phyloP scores from a whole-genome alignment of 306 rosid genomes.

The Hylodesmum podocarpum region DNA sequence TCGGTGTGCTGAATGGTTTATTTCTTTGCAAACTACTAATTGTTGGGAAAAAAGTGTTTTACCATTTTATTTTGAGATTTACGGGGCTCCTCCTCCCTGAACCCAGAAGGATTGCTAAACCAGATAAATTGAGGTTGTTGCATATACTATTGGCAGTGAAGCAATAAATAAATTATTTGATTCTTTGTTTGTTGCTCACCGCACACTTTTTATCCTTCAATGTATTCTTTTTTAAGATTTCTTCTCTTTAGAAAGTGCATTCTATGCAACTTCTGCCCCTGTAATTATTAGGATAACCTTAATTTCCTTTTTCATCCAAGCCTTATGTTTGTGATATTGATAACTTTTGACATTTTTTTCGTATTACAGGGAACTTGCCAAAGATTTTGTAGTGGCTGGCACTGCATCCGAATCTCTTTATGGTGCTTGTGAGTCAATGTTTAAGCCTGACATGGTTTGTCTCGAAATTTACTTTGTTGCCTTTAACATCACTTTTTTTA shows the following conservation, averaged over 20 bases:
- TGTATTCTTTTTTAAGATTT: neutral
- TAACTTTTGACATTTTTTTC: neutral
- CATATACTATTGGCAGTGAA: neutral
- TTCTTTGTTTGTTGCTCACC: neutral
- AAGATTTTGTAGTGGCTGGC: slow-evolving; percentile 17
- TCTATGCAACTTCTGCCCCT: neutral
- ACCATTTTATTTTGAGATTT: neutral
- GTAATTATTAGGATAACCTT: neutral
- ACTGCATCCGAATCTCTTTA: slow-evolving; percentile 8
- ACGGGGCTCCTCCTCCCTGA: neutral
- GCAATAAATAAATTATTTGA: neutral
- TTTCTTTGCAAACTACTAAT: neutral
- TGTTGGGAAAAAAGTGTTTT: neutral
- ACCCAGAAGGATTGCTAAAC: neutral
- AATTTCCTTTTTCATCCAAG: neutral
- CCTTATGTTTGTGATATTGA: neutral
- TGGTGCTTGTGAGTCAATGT: slow-evolving; percentile 22
- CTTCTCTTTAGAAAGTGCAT: neutral
- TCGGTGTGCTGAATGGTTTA: neutral
- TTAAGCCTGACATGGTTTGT: slow-evolving; percentile 22
- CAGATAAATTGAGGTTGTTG: neutral
- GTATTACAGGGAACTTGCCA: slow-evolving; percentile 1
- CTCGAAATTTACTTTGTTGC: neutral
- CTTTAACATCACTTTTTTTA: neutral
- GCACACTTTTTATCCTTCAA: neutral